Evolutionary conservation across 768 basidiomycete genomes (phyloP).

Genomic region (Trametes elegans): DNA sequence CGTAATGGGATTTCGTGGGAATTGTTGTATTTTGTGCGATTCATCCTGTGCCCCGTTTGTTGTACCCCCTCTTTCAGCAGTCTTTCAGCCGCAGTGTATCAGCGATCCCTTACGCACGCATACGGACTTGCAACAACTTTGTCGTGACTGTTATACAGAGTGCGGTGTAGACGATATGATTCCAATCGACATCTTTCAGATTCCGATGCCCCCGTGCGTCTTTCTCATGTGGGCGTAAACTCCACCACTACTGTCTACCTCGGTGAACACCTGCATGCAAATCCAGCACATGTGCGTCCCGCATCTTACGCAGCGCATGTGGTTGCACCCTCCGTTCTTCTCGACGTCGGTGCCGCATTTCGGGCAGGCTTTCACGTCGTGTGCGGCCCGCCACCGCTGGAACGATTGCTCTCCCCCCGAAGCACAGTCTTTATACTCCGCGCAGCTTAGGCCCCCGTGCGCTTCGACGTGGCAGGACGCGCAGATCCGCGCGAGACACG

Average conservation of each 20-base stretch:
- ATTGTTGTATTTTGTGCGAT: too few species aligned
- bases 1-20: not conserved
- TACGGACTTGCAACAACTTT: too few species aligned
- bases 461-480: conserved; percentile 37
- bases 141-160: not conserved
- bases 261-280: conserved; percentile 34
- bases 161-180: not conserved
- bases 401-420: conserved; percentile 19
- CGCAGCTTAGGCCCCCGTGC: conserved; percentile 43
- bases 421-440: conserved; percentile 20
- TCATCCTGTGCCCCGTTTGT: not conserved
- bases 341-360: conserved; percentile 34
- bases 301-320: conserved; percentile 36
- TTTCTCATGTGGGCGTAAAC: conserved; percentile 35
- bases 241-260: conserved; percentile 20
- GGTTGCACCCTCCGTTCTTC: conserved; percentile 41
- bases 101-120: too few species aligned
- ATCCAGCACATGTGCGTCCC: conserved; percentile 41
- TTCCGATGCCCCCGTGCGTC: conserved; percentile 28
- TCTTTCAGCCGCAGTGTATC: too few species aligned
- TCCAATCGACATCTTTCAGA: not conserved
- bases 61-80: too few species aligned
- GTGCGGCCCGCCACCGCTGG: conserved; percentile 26
- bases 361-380: conserved; percentile 38
- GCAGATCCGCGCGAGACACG: conserved; percentile 39